These are phyloP conservation scores for Chenopodium quinoa DNA, from an alignment of 148 eudicot genomes.

Conservation along the genomic window DNA sequence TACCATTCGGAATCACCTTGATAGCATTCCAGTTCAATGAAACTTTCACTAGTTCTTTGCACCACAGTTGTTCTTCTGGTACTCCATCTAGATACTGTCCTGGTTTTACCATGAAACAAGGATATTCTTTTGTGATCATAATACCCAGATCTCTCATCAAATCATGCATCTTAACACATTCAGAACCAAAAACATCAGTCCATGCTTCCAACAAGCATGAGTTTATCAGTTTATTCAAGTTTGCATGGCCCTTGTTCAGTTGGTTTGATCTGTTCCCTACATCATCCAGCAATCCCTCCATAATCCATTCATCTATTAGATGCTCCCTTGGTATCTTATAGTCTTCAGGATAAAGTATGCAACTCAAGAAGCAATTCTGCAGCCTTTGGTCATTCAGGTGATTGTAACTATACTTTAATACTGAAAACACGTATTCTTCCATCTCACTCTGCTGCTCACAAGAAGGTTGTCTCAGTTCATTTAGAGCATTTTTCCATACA, in stretches of 20 bases:
- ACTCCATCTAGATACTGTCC: neutral
- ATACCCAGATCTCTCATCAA: constrained; percentile 14
- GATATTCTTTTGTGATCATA: neutral
- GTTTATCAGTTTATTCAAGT: constrained; percentile 20
- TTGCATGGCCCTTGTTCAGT: constrained; percentile 25
- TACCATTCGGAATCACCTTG: neutral
- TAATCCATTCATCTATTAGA: constrained; percentile 26
- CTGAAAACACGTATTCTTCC: constrained; percentile 15
- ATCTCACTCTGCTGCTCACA: neutral
- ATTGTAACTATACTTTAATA: constrained; percentile 27
- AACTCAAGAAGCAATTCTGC: constrained; percentile 32
- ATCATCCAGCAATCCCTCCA: constrained; percentile 31
- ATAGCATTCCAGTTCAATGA: constrained; percentile 22
- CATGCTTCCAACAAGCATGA: too few relatives aligned
- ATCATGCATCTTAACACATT: constrained; percentile 15
- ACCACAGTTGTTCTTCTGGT: constrained; percentile 26
- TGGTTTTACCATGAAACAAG: constrained; percentile 20
- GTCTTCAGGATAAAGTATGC: constrained; percentile 32
- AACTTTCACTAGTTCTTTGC: constrained; percentile 29
- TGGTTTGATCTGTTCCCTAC: constrained; percentile 10
- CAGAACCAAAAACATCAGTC: too few relatives aligned
- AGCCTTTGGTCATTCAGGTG: neutral
- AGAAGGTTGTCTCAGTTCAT: neutral
- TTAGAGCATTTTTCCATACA: constrained; percentile 20
- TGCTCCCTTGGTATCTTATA: neutral